These are phyloP conservation scores for Hevea brasiliensis DNA, from an alignment of 345 rosid species.

Conservation along the genomic window DNA sequence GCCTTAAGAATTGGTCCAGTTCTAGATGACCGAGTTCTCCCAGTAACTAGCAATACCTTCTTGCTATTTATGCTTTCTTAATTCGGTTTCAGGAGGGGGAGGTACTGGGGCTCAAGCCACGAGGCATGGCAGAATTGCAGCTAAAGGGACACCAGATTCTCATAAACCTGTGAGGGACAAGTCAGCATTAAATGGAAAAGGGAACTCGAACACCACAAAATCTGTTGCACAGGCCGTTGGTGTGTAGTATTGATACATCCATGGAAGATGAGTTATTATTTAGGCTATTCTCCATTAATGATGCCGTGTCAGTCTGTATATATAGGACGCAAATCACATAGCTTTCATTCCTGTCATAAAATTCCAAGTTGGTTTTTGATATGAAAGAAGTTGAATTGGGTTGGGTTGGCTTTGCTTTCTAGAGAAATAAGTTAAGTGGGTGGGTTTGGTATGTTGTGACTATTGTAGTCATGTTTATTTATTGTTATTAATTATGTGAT, in stretches of 20 bases:
- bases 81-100: constrained; percentile 33
- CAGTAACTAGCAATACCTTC: not conserved
- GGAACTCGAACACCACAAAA: constrained; percentile 31
- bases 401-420: constrained; percentile 18
- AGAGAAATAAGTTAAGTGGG: constrained; percentile 15
- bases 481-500: constrained; percentile 19
- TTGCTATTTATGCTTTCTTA: not conserved
- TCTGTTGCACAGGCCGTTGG: constrained; percentile 36
- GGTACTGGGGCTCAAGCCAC: constrained; percentile 32
- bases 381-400: constrained; percentile 7
- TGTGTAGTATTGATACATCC: constrained; percentile 1
- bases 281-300: not conserved
- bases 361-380: not conserved
- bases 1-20: too few species aligned
- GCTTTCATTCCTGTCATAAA: not conserved
- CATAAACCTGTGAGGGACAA: constrained; percentile 35
- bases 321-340: constrained; percentile 6
- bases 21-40: too few species aligned
- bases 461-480: constrained; percentile 10
- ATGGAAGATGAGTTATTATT: constrained; percentile 5
- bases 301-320: constrained; percentile 2
- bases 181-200: constrained; percentile 35
- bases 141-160: constrained; percentile 36
- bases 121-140: constrained; percentile 36
- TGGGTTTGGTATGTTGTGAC: constrained; percentile 18